Base-by-base conservation (phyloP, 2,329 filamentous ascomycete species). In the Hirsutella minnesotensis region DNA sequence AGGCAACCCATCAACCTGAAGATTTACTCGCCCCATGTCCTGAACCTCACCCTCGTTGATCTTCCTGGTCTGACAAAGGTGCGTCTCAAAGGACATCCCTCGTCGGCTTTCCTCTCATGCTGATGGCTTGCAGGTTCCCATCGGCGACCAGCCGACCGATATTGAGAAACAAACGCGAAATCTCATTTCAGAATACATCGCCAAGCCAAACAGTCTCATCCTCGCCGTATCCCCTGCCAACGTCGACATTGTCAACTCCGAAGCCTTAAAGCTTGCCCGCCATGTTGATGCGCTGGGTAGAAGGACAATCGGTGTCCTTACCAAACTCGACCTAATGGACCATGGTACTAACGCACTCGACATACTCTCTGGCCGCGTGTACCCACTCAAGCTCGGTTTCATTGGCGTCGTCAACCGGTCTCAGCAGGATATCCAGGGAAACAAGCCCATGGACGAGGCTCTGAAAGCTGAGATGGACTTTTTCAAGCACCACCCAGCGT, bases 131-230 rank as follows among this genome's bases (percentile, higher is more conserved):
- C 42, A 86, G 81, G 89, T 95, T 46, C 92, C 92, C 24, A 96
- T 98, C 61, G 92, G 92, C 51, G 92, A 98, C 61, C 92, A 98
- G 61, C 92, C 92, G 8, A 81, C 85, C 55, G 92, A 98, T 59
- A 98, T 98, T 57, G 92, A 98, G 72, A 96, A 95, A 66, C 92
- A 98, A 67, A 98, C 92, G 27, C 79, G 90, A 50, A 95, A 87
- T 52, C 77, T 98, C 55, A 96, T 98, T 55, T 85, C 89, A 44
- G 92, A 98, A 68, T 98, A 95, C 61, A 98, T 96, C 57, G 89
- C 89, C 45, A 98, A 98, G 68, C 90, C 92, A 13, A 98, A 98
- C 73, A 95, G 90, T 65, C 95, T 98, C 57, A 82, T 98, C 50
- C 77, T 98, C 41, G 92, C 92, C 27, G 92, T 98, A 20, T 96